Percentiles rank a stretch among this genome's conserved stretches.
phyloP scores from a whole-genome alignment of 2,329 filamentous ascomycete species.

The Fusarium pilosicola region DNA sequence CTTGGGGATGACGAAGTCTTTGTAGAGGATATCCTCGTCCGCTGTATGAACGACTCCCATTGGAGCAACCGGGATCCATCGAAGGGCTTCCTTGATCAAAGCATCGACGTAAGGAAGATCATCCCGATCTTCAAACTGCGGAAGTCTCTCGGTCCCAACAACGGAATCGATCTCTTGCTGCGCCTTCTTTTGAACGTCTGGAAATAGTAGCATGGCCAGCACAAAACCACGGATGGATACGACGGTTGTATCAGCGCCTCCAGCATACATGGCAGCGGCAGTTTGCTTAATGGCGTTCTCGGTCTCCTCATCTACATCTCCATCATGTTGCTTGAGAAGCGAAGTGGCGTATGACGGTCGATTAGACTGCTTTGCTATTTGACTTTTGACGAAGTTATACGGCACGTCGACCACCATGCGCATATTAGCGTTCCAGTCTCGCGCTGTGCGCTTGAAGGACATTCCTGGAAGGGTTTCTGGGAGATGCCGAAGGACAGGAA shows the following conservation, averaged over 20 bases:
- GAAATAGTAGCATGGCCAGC: conserved; percentile 29
- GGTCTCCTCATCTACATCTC: neutral
- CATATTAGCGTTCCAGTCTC: conserved; percentile 29
- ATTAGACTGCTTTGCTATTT: conserved; percentile 27
- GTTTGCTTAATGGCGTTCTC: neutral
- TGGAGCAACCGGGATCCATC: conserved; percentile 44
- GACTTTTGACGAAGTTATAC: conserved; percentile 36
- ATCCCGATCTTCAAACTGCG: conserved; percentile 35
- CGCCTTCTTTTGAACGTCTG: conserved; percentile 30
- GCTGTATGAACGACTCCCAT: conserved; percentile 51
- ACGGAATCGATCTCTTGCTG: conserved; percentile 37
- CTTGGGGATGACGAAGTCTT: conserved; percentile 35
- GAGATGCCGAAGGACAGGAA: conserved; percentile 41
- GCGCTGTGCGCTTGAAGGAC: conserved; percentile 38
- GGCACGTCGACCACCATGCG: conserved; percentile 28
- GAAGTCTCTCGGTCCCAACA: conserved; percentile 42
- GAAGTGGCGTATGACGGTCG: conserved; percentile 36
- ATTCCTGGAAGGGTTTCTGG: conserved; percentile 43
- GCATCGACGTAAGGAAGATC: conserved; percentile 44
- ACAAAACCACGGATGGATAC: neutral
- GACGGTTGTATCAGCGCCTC: neutral
- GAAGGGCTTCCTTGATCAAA: conserved; percentile 41
- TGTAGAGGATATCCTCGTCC: conserved; percentile 37
- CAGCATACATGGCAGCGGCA: neutral
- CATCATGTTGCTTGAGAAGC: conserved; percentile 21